phyloP scores from a whole-genome alignment of 768 basidiomycete species.

The Phanerodontia chrysosporium region DNA sequence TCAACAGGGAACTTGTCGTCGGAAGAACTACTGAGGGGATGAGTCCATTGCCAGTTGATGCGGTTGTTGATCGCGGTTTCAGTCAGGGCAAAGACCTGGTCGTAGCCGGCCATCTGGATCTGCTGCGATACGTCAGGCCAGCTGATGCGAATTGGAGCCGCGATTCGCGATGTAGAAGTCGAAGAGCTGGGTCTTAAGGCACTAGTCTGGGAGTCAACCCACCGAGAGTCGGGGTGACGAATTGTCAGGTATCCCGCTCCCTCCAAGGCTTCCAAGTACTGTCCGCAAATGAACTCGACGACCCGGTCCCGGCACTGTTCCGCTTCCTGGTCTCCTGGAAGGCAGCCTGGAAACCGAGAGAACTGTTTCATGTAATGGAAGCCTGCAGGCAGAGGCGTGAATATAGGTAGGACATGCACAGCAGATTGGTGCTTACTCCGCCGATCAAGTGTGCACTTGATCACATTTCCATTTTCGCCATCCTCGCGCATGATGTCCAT shows the following conservation, averaged over 20 bases:
- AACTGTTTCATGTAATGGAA: constrained; percentile 1
- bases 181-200: no score
- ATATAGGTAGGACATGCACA: not conserved
- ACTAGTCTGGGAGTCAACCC: not conserved
- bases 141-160: not conserved
- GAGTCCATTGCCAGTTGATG: constrained; percentile 11
- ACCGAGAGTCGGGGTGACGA: constrained; percentile 14
- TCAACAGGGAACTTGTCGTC: not conserved
- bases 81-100: constrained; percentile 20
- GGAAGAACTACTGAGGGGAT: not conserved
- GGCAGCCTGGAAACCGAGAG: not conserved
- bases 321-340: constrained; percentile 4
- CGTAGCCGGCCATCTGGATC: constrained; percentile 19
- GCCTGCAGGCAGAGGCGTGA: not conserved
- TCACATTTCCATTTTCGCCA: constrained; percentile 13
- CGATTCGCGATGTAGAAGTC: no score
- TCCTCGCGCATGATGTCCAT: constrained; percentile 13
- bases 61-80: constrained; percentile 21
- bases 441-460: constrained; percentile 14
- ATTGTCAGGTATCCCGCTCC: constrained; percentile 13
- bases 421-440: constrained; percentile 11
- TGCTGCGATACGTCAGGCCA: constrained; percentile 13
- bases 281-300: constrained; percentile 14
- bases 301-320: constrained; percentile 8
- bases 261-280: constrained; percentile 20